Base-by-base conservation (phyloP, 2,329 filamentous ascomycete genomes). In the Aspergillus sp. region DNA sequence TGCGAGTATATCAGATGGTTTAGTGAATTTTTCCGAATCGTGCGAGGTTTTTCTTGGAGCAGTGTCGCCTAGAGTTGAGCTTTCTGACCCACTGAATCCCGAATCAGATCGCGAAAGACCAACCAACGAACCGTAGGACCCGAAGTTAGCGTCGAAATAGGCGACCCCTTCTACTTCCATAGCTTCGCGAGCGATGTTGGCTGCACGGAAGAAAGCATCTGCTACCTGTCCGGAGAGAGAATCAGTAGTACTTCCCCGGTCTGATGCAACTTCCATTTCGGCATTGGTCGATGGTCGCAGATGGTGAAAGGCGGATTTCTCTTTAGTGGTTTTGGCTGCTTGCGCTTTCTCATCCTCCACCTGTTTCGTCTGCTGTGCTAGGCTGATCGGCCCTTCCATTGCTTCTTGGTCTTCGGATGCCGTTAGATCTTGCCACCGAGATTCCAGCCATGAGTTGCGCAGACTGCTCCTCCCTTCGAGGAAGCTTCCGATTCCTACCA, bases 401-500 rank as follows among this genome's bases (percentile, higher is more conserved):
- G 19, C 23, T 4, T 43, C 43, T 9, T 43, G 41, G 10, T 30
- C 23, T 3, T 43, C n/a, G 15, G 10, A 6, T 3, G 19, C 22
- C 3, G 23, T n/a, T 17, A 39, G 19, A n/a, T 17, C 3, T 5
- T 35, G 12, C 9, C 49, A 47, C 2, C 22, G 27, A 10, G 43
- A 32, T 17, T 43, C n/a, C 15, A 53, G 42, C 53, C 56, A 56
- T 2, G 51, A 48, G 22, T 48, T 52, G 17, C 48, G 49, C 4
- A 56, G 38, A 20, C 37, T 60, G 5, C 64, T 66, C 38, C 66
- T 71, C 5, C 71, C 71, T 51, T 76, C 74, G 19, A 77, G 70
- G 46, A 77, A 79, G 4, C 69, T 60, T 0, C 72, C 73, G 7
- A 80, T 61, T 0, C 76, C 77, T 22, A 75, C 73, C 2, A 82